Evolutionary conservation across 2,329 filamentous ascomycete species (phyloP).

Genomic region (Beauveria sp.): DNA sequence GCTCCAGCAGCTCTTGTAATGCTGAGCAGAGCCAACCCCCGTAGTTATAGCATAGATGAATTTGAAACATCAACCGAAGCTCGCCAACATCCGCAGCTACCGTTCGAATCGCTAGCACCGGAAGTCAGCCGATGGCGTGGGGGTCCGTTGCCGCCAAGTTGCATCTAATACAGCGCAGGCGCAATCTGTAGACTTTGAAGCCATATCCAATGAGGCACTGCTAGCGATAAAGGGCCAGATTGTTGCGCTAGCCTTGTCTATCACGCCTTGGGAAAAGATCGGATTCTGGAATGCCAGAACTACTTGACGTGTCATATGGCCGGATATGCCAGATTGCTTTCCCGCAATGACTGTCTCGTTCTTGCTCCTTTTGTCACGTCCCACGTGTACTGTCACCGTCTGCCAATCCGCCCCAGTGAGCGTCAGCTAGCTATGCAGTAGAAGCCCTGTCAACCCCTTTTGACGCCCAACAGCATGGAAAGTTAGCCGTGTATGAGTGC

Average conservation of each 20-base stretch:
- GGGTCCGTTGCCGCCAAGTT: no score
- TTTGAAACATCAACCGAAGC: background rate
- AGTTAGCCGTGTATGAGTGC: background rate
- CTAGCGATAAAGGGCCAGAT: no score
- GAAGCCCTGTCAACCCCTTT: background rate
- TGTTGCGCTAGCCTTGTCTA: no score
- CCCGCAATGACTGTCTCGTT: no score
- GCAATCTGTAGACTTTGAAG: no score
- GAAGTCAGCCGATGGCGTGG: background rate
- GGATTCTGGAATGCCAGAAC: no score
- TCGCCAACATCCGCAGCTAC: background rate
- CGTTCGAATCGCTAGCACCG: background rate
- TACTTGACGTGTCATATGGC: no score
- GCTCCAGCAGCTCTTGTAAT: background rate
- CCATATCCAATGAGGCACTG: no score
- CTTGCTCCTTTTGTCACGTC: background rate
- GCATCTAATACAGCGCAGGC: no score
- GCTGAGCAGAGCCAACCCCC: background rate
- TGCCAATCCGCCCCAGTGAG: background rate
- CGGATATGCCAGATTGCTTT: no score
- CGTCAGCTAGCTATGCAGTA: background rate
- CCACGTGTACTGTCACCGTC: background rate
- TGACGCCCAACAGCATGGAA: background rate
- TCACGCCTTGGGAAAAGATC: no score
- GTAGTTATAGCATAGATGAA: background rate